These are phyloP conservation scores for Colletotrichum aenigma DNA, from an alignment of 2,329 filamentous ascomycete species.

Conservation along the genomic window DNA sequence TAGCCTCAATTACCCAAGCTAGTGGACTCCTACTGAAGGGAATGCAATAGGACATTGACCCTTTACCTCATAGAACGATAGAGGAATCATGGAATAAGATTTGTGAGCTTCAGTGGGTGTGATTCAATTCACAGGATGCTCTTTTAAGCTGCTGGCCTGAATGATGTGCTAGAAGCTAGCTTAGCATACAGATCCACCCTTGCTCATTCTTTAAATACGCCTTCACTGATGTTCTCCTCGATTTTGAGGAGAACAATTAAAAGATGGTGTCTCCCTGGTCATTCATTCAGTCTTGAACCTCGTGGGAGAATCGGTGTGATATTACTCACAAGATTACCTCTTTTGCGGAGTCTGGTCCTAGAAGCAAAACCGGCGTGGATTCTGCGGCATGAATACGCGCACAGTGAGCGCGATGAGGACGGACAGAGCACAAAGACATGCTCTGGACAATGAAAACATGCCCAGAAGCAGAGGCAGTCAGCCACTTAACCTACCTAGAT, in stretches of 20 bases:
- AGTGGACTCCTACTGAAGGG: neutral
- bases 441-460: neutral
- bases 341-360: neutral
- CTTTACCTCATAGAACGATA: neutral
- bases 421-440: neutral
- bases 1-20: neutral
- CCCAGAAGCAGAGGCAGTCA: neutral
- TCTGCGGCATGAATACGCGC: neutral
- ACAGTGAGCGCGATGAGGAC: neutral
- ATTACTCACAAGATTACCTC: neutral
- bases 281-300: neutral
- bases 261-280: neutral
- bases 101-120: neutral
- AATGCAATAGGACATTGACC: neutral
- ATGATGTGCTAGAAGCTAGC: neutral
- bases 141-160: neutral
- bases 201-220: neutral
- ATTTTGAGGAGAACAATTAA: neutral
- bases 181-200: neutral
- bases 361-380: neutral
- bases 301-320: neutral
- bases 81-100: neutral
- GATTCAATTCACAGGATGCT: neutral
- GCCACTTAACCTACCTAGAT: neutral
- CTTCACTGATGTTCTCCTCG: neutral